Evolutionary conservation across 2,329 filamentous ascomycete genomes (phyloP), one percentile per base, ranked within the genome.

Genomic region (Colletotrichum musicola): DNA sequence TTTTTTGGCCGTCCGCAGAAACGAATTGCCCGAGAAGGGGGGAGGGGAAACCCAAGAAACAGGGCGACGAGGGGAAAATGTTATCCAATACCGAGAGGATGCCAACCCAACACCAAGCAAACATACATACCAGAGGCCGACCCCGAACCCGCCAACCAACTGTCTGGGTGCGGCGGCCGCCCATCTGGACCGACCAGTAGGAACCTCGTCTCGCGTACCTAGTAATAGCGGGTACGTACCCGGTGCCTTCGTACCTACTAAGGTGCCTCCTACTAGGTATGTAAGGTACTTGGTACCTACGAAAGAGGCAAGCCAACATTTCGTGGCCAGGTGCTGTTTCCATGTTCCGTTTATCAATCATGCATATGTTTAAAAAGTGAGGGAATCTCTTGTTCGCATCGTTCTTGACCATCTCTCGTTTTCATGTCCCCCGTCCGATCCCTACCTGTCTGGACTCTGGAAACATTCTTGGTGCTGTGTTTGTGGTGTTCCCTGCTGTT

Each of bases 161-260:
- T 14, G 22, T 16, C 40, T n/a, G 55, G 46, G 46, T 22, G 49
- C 50, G 60, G 51, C 51, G 13, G 61, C 61, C 61, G 53, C 51
- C 50, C 57, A 51, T 9, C 30, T 22, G 16, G 38, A 40, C 42
- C 30, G 42, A 16, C 57, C 49, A 42, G 27, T 40, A 35, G 30
- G 30, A 35, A 35, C 7, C 30, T 35, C 30, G 30, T 35, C 22
- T 25, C 22, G 22, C 4, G 22, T 25, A 22, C 20, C 20, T 22
- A 25, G 30, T 35, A 35, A 10, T 35, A 9, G 30, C 30, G 30
- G 30, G 30, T 35, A 35, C 30, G 30, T 35, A 35, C 46, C 50
- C 55, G 30, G n/a, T 50, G 7, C 46, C 30, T 35, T 35, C 7
- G 30, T 35, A 35, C 7, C 9, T 35, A 35, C 30, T 25, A 25